Evolutionary conservation across 2,329 filamentous ascomycete genomes (phyloP).

Genomic region (Calonectria fujianensis): DNA sequence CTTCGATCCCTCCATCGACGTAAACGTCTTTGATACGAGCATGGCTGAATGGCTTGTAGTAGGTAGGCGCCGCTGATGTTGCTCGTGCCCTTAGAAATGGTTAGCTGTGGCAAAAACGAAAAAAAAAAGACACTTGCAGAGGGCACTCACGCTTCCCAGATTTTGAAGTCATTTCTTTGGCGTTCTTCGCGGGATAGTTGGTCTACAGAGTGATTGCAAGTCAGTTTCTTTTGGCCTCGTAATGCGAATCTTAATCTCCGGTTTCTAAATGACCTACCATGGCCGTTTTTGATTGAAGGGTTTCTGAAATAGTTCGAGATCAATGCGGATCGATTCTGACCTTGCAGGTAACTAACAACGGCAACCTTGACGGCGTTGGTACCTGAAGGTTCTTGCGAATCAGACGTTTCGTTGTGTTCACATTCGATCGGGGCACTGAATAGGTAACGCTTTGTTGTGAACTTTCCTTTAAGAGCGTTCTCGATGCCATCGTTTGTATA

Average conservation of each 20-base stretch:
- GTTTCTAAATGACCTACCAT: neutral
- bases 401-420: neutral
- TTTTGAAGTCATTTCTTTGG: constrained; percentile 28
- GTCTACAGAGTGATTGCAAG: constrained; percentile 4
- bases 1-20: constrained; percentile 30
- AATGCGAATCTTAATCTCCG: neutral
- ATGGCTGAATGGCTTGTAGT: constrained; percentile 36
- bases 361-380: constrained; percentile 41
- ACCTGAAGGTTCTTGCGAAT: neutral
- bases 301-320: constrained; percentile 44
- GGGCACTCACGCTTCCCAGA: constrained; percentile 42
- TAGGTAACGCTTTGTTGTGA: neutral
- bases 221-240: neutral
- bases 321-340: neutral
- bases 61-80: constrained; percentile 35
- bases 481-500: constrained; percentile 36
- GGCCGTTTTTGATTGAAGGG: constrained; percentile 14
- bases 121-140: no score
- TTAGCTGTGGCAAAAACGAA: constrained; percentile 1
- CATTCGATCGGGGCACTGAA: neutral
- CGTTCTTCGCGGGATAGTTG: constrained; percentile 34
- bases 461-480: constrained; percentile 19
- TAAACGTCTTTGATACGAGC: constrained; percentile 11
- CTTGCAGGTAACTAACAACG: constrained; percentile 33
- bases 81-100: constrained; percentile 33